Conservation (phyloP, 306 rosid genomes). For the Cicer judaicum region DNA sequence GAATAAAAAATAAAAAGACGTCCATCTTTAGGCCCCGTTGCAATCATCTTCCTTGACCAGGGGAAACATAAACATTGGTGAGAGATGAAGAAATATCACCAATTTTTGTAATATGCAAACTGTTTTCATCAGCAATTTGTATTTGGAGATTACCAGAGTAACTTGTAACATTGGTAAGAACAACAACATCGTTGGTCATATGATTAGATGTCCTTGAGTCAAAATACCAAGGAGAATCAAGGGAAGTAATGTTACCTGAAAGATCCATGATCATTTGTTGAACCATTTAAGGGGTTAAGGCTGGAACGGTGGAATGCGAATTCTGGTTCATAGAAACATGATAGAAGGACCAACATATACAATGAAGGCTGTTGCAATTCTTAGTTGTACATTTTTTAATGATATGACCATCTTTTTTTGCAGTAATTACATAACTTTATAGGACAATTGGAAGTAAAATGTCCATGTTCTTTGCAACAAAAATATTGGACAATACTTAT, state of each 20-base stretch:
- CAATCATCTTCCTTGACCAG: too few relatives aligned
- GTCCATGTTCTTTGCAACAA: not conserved
- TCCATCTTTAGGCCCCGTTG: not conserved
- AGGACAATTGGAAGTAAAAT: not conserved
- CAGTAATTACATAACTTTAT: not conserved
- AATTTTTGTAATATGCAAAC: too few relatives aligned
- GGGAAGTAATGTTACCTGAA: not conserved
- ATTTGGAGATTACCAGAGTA: too few relatives aligned
- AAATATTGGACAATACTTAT: not conserved
- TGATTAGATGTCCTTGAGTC: too few relatives aligned
- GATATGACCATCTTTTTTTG: slow-evolving; percentile 8
- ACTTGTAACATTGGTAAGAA: too few relatives aligned
- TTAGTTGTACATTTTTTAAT: not conserved
- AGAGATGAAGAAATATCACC: too few relatives aligned
- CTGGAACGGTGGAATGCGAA: not conserved
- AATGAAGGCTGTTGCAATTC: not conserved
- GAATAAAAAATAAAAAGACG: not conserved
- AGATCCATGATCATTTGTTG: not conserved
- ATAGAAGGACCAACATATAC: not conserved
- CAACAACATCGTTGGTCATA: too few relatives aligned
- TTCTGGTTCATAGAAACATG: not conserved
- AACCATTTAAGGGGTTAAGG: not conserved
- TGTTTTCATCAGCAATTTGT: too few relatives aligned
- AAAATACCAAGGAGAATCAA: too few relatives aligned
- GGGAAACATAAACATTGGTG: too few relatives aligned